These are phyloP conservation scores for Jatropha curcas DNA, from an alignment of 345 rosid species.

Conservation along the genomic window DNA sequence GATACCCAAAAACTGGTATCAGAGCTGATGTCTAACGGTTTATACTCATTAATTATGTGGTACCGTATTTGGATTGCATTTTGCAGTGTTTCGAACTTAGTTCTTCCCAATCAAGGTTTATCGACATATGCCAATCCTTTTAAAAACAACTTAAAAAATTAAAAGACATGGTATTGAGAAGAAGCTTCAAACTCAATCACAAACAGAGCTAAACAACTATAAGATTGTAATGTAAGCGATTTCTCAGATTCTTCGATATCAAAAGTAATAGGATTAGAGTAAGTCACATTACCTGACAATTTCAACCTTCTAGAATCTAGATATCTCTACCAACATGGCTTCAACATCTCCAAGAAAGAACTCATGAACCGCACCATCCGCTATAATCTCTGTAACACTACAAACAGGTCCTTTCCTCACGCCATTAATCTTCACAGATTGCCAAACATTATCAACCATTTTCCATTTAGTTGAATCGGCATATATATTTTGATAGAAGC, in stretches of 20 bases:
- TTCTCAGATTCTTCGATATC: not conserved
- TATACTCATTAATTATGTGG: no score
- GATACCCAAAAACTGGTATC: no score
- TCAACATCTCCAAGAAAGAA: constrained; percentile 51
- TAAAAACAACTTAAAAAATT: no score
- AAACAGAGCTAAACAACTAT: no score
- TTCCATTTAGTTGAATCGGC: constrained; percentile 65
- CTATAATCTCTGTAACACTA: constrained; percentile 55
- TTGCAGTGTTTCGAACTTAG: no score
- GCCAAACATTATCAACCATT: constrained; percentile 42
- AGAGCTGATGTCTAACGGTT: no score
- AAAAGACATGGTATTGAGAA: no score
- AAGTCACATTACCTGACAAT: constrained; percentile 5
- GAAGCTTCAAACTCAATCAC: no score
- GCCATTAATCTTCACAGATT: constrained; percentile 52
- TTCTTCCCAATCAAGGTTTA: no score
- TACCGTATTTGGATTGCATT: no score
- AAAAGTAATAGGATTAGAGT: not conserved
- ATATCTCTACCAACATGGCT: not conserved
- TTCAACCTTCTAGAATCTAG: constrained; percentile 3
- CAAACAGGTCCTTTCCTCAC: constrained; percentile 64
- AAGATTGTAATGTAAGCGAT: not conserved
- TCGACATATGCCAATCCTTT: no score
- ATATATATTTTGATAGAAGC: constrained; percentile 60
- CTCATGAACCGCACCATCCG: constrained; percentile 60